phyloP scores from a whole-genome alignment of 192 early-diverging fungal species.

The Blastocladiella britannica region DNA sequence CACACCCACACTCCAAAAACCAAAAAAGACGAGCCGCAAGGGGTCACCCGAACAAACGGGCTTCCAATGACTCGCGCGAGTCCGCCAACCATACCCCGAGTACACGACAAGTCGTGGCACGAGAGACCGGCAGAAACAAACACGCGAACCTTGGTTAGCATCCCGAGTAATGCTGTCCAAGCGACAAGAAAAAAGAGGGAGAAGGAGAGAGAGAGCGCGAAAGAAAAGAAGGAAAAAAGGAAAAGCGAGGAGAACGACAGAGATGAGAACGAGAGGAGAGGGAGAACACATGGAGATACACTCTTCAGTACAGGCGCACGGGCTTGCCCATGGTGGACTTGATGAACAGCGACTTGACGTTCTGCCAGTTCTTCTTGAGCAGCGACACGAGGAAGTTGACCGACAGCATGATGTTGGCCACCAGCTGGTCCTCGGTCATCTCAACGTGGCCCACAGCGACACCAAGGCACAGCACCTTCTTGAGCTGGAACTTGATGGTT shows the following conservation, averaged over 20 bases:
- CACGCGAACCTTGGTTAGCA: too few relatives aligned
- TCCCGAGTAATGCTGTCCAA: too few relatives aligned
- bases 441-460: conserved; percentile 86
- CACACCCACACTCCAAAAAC: too few relatives aligned
- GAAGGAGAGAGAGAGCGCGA: too few relatives aligned
- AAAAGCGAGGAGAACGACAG: conserved; percentile 3
- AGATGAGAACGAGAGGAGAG: conserved; percentile 1
- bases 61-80: too few relatives aligned
- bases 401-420: conserved; percentile 91
- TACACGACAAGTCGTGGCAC: too few relatives aligned
- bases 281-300: conserved; percentile 2
- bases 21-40: too few relatives aligned
- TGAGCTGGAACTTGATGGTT: conserved; percentile 99
- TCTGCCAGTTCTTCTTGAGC: conserved; percentile 99
- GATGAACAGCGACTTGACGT: conserved; percentile 93
- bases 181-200: too few relatives aligned
- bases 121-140: too few relatives aligned
- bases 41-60: too few relatives aligned
- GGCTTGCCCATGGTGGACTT: conserved; percentile 95
- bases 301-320: conserved; percentile 60
- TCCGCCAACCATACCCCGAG: too few relatives aligned
- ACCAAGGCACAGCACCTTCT: conserved; percentile 96
- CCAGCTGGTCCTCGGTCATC: conserved; percentile 85
- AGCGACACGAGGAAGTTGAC: conserved; percentile 96
- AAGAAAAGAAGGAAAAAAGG: conserved; percentile 6